These are phyloP conservation scores for Anacardium occidentale DNA, from an alignment of 345 rosid species.

Conservation along the genomic window DNA sequence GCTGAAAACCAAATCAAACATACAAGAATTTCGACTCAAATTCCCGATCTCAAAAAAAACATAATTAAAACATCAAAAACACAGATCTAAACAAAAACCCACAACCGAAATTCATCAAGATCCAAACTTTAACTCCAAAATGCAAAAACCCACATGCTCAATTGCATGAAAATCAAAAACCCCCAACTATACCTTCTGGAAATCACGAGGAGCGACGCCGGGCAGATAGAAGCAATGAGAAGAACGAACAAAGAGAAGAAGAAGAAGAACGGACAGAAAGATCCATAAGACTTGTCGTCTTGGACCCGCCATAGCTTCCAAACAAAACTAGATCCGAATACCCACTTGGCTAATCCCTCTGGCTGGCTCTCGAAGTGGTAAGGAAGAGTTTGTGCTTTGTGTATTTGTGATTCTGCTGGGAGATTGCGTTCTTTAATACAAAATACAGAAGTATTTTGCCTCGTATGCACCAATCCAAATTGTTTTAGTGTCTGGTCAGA, in stretches of 20 bases:
- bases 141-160: neutral
- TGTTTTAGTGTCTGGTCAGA: too few relatives aligned
- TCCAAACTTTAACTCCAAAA: neutral
- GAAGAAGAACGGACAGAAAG: constrained; percentile 20
- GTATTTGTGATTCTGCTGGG: too few relatives aligned
- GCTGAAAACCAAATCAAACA: too few relatives aligned
- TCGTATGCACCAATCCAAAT: too few relatives aligned
- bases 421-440: too few relatives aligned
- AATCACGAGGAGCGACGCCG: constrained; percentile 74
- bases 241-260: constrained; percentile 19
- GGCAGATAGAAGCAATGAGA: constrained; percentile 67
- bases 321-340: constrained; percentile 15
- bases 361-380: neutral
- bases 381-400: too few relatives aligned
- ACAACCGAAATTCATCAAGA: neutral
- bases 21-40: too few relatives aligned
- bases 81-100: constrained; percentile 13
- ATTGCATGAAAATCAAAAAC: neutral
- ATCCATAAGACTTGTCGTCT: constrained; percentile 31
- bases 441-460: too few relatives aligned
- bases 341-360: constrained; percentile 11
- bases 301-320: constrained; percentile 39
- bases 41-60: neutral
- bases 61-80: neutral
- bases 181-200: constrained; percentile 37